phyloP scores from a whole-genome alignment of 2,329 filamentous ascomycete genomes.

The Exserohilum rostratum region DNA sequence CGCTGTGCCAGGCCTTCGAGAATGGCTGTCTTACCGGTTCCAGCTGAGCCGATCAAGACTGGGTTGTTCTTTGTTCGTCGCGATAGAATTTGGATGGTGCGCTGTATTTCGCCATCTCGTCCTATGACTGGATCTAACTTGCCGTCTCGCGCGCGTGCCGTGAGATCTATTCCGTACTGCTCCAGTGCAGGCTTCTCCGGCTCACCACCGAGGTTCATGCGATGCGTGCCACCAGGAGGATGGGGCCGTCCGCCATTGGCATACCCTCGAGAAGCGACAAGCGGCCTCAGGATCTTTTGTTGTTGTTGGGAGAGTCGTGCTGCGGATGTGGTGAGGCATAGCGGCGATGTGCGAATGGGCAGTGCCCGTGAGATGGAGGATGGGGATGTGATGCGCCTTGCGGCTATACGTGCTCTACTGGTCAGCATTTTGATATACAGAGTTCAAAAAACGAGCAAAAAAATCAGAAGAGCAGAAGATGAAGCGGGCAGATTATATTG shows the following conservation, averaged over 20 bases:
- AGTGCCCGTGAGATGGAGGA: constrained; percentile 21
- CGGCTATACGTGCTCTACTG: constrained; percentile 42
- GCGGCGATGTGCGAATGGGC: constrained; percentile 23
- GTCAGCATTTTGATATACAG: constrained; percentile 41
- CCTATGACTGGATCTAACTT: constrained; percentile 97
- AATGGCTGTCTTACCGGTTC: constrained; percentile 93
- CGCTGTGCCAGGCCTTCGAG: constrained; percentile 87
- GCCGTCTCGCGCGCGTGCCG: constrained; percentile 80
- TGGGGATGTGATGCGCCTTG: constrained; percentile 40
- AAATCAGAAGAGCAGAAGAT: constrained; percentile 1
- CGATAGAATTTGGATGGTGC: constrained; percentile 92
- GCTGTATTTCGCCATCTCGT: constrained; percentile 86
- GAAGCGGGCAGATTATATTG: constrained; percentile 33
- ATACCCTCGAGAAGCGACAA: constrained; percentile 59
- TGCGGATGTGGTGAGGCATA: constrained; percentile 32
- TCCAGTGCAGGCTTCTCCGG: constrained; percentile 85
- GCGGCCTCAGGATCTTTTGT: constrained; percentile 42
- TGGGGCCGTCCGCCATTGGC: constrained; percentile 70
- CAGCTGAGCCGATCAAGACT: constrained; percentile 88
- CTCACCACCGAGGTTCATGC: constrained; percentile 83
- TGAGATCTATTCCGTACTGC: constrained; percentile 89
- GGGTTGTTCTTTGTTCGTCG: constrained; percentile 95
- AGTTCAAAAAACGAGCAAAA: constrained; percentile 5
- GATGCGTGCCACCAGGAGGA: constrained; percentile 89
- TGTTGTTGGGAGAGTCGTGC: constrained; percentile 6